phyloP scores from a whole-genome alignment of 441 rosid genomes.

The Populus hybrid region DNA sequence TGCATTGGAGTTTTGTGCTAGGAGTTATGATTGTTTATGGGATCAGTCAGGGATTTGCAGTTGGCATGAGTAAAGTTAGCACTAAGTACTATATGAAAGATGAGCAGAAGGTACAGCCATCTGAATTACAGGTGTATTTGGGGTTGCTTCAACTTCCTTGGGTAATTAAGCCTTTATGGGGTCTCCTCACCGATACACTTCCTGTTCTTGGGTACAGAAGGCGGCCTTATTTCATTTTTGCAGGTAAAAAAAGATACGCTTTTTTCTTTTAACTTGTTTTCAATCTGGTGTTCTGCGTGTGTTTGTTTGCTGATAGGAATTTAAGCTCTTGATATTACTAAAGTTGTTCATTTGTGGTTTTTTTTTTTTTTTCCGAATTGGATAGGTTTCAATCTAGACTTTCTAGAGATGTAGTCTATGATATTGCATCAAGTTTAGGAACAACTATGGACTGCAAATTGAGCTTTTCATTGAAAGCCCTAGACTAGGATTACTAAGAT shows the following conservation, averaged over 20 bases:
- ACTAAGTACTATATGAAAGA: slow-evolving; percentile 72
- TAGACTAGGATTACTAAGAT: not conserved
- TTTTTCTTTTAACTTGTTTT: not conserved
- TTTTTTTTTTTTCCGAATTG: too few species aligned
- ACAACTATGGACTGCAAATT: not conserved
- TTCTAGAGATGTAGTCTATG: not conserved
- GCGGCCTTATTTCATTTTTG: slow-evolving; percentile 65
- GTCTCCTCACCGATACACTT: slow-evolving; percentile 63
- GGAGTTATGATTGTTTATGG: slow-evolving; percentile 66
- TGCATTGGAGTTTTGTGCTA: slow-evolving; percentile 71
- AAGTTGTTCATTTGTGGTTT: not conserved
- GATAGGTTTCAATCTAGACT: not conserved
- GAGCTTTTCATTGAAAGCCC: not conserved
- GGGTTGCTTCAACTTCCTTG: slow-evolving; percentile 61
- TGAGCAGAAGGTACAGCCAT: slow-evolving; percentile 63
- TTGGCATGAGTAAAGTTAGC: slow-evolving; percentile 49
- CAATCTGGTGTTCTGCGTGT: not conserved
- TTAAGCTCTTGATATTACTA: not conserved
- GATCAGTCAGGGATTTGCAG: slow-evolving; percentile 61
- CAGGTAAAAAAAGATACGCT: slow-evolving; percentile 34
- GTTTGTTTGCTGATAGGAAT: not conserved
- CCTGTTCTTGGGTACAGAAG: slow-evolving; percentile 57
- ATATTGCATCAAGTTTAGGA: not conserved
- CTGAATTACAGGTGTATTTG: slow-evolving; percentile 53
- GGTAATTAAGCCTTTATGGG: slow-evolving; percentile 77